phyloP scores from a whole-genome alignment of 345 rosid genomes.

The Litchi chinensis region DNA sequence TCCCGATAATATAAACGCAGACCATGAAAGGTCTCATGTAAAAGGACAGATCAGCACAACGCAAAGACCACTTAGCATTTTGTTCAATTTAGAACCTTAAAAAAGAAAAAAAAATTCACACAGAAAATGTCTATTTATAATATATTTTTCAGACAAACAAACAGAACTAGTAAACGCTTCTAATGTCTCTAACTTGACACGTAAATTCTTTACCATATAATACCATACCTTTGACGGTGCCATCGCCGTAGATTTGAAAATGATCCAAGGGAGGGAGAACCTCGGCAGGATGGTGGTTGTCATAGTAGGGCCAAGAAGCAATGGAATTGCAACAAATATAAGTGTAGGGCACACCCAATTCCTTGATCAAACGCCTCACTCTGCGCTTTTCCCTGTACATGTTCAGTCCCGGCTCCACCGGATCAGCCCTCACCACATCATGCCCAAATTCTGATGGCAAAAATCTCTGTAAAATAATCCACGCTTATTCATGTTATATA shows the following conservation, averaged over 20 bases:
- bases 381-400: slow-evolving; percentile 60
- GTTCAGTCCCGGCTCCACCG: slow-evolving; percentile 59
- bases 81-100: too few relatives aligned
- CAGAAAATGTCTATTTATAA: too few relatives aligned
- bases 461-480: slow-evolving; percentile 44
- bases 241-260: slow-evolving; percentile 70
- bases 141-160: too few relatives aligned
- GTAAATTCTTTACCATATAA: background rate
- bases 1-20: too few relatives aligned
- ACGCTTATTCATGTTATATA: too few relatives aligned
- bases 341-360: slow-evolving; percentile 46
- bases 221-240: slow-evolving; percentile 71
- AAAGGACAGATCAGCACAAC: too few relatives aligned
- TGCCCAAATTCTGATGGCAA: slow-evolving; percentile 82
- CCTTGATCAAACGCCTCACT: slow-evolving; percentile 48
- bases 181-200: too few relatives aligned
- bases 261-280: slow-evolving; percentile 65
- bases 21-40: too few relatives aligned
- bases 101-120: too few relatives aligned
- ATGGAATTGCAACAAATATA: slow-evolving; percentile 78
- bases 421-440: slow-evolving; percentile 62
- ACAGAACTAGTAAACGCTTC: too few relatives aligned
- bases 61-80: too few relatives aligned
- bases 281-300: slow-evolving; percentile 65
- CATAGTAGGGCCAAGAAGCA: slow-evolving; percentile 77